Percentiles rank a stretch among this genome's conserved stretches.
Conservation (phyloP, 1,139 yeast genomes). For the Geotrichum citri-aurantii region DNA sequence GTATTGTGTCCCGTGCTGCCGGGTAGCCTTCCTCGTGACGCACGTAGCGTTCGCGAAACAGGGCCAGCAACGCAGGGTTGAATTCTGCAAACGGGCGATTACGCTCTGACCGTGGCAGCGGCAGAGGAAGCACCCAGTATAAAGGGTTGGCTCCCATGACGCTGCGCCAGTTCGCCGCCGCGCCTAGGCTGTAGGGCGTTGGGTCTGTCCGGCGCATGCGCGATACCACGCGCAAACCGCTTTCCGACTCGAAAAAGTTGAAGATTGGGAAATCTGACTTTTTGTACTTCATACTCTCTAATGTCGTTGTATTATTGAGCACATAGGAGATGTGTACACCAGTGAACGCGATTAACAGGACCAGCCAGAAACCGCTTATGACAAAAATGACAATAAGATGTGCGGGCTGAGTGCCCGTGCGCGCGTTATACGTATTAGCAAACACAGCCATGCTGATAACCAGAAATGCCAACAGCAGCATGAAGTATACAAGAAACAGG, state of each 20-base stretch:
- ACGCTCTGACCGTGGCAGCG: constrained; percentile 7
- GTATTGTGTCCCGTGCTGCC: constrained; percentile 4
- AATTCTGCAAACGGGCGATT: constrained; percentile 19
- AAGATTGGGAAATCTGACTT: constrained; percentile 29
- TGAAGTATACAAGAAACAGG: constrained; percentile 57
- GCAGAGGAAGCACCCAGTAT: constrained; percentile 37
- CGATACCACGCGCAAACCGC: constrained; percentile 12
- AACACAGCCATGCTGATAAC: constrained; percentile 31
- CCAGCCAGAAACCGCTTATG: constrained; percentile 27
- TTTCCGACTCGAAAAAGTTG: constrained; percentile 23
- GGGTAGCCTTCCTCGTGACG: constrained; percentile 27
- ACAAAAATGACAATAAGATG: constrained; percentile 33
- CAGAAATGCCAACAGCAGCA: constrained; percentile 40
- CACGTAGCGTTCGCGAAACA: constrained; percentile 24
- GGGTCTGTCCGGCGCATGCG: constrained; percentile 14
- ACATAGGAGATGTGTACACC: constrained; percentile 32
- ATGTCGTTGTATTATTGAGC: constrained; percentile 32
- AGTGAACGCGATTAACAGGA: constrained; percentile 29
- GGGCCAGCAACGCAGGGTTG: constrained; percentile 24
- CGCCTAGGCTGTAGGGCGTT: constrained; percentile 34
- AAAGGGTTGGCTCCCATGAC: constrained; percentile 35
- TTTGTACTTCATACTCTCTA: constrained; percentile 33
- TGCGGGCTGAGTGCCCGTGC: constrained; percentile 18
- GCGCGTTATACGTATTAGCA: constrained; percentile 22
- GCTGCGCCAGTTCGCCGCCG: constrained; percentile 29